Evolutionary conservation across 805 yeast genomes (phyloP).

Genomic region (Debaryomyces prosopidis): DNA sequence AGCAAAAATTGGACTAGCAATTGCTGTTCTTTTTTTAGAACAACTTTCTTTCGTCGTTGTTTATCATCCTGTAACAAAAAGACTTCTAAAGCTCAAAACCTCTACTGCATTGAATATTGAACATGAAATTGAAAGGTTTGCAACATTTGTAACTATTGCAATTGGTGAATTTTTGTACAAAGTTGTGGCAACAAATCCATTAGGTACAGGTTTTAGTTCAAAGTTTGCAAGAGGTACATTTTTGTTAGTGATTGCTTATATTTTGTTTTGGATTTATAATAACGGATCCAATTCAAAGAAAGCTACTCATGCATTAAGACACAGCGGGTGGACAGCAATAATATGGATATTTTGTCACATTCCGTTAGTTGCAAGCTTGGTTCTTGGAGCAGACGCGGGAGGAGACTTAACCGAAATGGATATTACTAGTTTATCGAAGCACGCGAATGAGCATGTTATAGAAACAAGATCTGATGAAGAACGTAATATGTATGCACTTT

Average conservation of each 20-base stretch:
- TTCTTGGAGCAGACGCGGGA: constrained; percentile 61
- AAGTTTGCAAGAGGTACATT: constrained; percentile 51
- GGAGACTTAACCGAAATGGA: constrained; percentile 44
- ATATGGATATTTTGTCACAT: constrained; percentile 49
- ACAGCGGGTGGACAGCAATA: constrained; percentile 46
- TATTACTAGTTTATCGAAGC: constrained; percentile 6
- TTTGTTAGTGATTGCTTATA: constrained; percentile 48
- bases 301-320: constrained; percentile 57
- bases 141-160: constrained; percentile 62
- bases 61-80: constrained; percentile 51
- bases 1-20: constrained; percentile 47
- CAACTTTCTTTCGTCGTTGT: constrained; percentile 32
- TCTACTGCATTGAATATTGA: constrained; percentile 66
- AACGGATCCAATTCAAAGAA: constrained; percentile 50
- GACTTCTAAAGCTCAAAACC: constrained; percentile 38
- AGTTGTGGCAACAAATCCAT: constrained; percentile 49
- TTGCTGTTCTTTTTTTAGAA: constrained; percentile 44
- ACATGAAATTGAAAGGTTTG: constrained; percentile 63
- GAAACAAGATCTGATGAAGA: constrained; percentile 26
- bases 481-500: constrained; percentile 37
- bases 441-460: constrained; percentile 5
- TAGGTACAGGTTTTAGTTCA: constrained; percentile 45
- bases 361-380: constrained; percentile 51
- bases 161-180: constrained; percentile 63
- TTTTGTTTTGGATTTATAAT: constrained; percentile 53